Evolutionary conservation across 805 yeast genomes (phyloP), one percentile per base, ranked within the genome.

Genomic region (Ogataea nitratoaversa): DNA sequence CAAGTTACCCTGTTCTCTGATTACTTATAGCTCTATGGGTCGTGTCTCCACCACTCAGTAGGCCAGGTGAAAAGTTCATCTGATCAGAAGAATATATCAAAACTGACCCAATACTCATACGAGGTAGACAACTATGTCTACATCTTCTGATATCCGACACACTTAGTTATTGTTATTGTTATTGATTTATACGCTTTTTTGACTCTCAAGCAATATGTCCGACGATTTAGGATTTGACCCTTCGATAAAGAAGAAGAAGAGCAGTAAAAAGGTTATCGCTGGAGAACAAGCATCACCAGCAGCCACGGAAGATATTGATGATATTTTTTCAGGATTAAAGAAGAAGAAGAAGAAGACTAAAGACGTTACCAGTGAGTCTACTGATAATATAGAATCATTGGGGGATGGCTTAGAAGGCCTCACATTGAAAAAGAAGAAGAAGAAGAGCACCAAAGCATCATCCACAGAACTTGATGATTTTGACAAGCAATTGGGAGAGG

Each of bases 401-500:
- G 69, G 80, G 25, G 85, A 80, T 47, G 76, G 81, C 48, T 72
- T 84, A 41, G 81, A 81, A 19, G 91, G 85, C 32, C 65, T 83
- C 57, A 80, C 79, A 54, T 71, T 83, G 64, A 84, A 85, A 73
- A 47, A 58, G 44, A 82, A 82, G 65, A 84, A 84, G 72, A 89
- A 89, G 78, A 87, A 87, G 82, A 77, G 76, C 72, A 81, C 79
- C 77, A 62, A 76, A 44, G 59, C 72, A 18, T 70, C 72, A 44
- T 67, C 70, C 24, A 64, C 72, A 13, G 85, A 74, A 37, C 78
- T 82, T 19, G 78, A 81, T 54, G 96, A 85, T 48, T 91, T 91
- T 57, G 98, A 91, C 53, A 82, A 84, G 59, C 86, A 86, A 57
- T 73, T 91, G 54, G 95, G 87, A 60, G 73, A 84, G 60, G 97